A percentile compares a stretch with the other conserved stretches of the same genome.
Conservation (phyloP, 192 early-diverging fungal genomes). For the Coemansia sp. region DNA sequence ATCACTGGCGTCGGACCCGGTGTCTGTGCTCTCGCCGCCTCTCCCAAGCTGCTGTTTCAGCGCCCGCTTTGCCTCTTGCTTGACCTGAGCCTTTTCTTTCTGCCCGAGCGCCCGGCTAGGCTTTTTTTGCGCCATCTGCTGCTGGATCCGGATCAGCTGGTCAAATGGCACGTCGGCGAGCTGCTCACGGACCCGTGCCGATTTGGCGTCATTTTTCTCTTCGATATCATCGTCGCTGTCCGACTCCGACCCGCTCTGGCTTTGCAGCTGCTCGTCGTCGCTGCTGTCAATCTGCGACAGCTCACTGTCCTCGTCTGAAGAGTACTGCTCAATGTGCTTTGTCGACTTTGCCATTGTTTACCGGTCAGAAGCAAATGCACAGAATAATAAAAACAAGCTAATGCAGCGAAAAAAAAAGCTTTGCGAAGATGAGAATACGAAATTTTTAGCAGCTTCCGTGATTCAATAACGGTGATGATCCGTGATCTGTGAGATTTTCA, state of each 20-base stretch:
- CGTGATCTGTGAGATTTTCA: not conserved
- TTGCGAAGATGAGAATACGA: not conserved
- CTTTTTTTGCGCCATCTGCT: slow-evolving; percentile 66
- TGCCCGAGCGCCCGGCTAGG: slow-evolving; percentile 54
- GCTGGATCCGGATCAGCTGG: slow-evolving; percentile 74
- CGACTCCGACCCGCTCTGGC: not conserved
- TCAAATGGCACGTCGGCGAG: slow-evolving; percentile 80
- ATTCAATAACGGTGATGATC: no score
- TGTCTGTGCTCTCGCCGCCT: slow-evolving; percentile 19
- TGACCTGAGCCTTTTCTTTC: slow-evolving; percentile 20
- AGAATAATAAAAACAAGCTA: slow-evolving; percentile 1
- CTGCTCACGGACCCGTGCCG: slow-evolving; percentile 19
- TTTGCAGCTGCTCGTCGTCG: slow-evolving; percentile 7
- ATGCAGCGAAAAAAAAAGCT: slow-evolving; percentile 4
- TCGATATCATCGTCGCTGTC: slow-evolving; percentile 17
- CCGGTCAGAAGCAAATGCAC: not conserved
- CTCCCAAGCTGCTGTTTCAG: slow-evolving; percentile 37
- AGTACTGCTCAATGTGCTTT: slow-evolving; percentile 37
- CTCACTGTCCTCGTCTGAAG: slow-evolving; percentile 49
- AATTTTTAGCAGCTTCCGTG: no score
- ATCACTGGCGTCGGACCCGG: slow-evolving; percentile 31
- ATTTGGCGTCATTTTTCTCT: slow-evolving; percentile 1
- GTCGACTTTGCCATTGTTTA: slow-evolving; percentile 21
- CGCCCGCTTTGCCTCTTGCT: slow-evolving; percentile 39
- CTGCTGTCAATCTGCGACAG: slow-evolving; percentile 8